These are phyloP conservation scores for Vaccinium darrowii DNA, from an alignment of 148 eudicot species.

Conservation along the genomic window DNA sequence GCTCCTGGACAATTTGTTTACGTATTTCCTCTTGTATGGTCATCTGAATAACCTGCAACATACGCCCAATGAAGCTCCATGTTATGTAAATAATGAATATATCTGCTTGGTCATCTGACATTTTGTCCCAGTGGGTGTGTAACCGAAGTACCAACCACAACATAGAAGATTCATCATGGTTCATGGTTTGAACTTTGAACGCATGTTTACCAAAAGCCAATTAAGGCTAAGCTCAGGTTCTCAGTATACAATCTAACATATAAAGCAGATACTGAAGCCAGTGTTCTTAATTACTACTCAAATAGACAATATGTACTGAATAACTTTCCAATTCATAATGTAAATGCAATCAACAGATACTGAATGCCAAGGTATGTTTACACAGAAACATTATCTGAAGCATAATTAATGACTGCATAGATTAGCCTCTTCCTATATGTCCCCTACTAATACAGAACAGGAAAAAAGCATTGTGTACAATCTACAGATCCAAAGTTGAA, in stretches of 20 bases:
- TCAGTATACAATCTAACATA: background rate
- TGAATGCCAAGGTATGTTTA: background rate
- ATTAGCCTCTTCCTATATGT: background rate
- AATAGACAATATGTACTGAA: background rate
- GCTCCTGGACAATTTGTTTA: slow-evolving; percentile 95
- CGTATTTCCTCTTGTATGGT: slow-evolving; percentile 95
- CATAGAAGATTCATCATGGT: background rate
- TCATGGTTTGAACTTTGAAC: background rate
- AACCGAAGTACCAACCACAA: background rate
- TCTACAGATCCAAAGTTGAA: background rate
- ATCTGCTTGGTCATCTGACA: background rate
- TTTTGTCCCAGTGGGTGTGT: background rate
- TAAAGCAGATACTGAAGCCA: background rate
- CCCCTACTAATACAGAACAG: background rate
- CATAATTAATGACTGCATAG: too few relatives aligned
- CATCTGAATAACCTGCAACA: slow-evolving; percentile 89
- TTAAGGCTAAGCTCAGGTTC: background rate
- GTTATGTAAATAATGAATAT: background rate
- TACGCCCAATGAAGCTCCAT: slow-evolving; percentile 11
- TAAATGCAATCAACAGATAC: background rate
- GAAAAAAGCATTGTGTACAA: background rate
- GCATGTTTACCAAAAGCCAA: background rate
- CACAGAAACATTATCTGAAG: background rate
- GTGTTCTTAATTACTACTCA: background rate
- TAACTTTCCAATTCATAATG: background rate